phyloP scores from a whole-genome alignment of 768 basidiomycete genomes.

The Terana coerulea region DNA sequence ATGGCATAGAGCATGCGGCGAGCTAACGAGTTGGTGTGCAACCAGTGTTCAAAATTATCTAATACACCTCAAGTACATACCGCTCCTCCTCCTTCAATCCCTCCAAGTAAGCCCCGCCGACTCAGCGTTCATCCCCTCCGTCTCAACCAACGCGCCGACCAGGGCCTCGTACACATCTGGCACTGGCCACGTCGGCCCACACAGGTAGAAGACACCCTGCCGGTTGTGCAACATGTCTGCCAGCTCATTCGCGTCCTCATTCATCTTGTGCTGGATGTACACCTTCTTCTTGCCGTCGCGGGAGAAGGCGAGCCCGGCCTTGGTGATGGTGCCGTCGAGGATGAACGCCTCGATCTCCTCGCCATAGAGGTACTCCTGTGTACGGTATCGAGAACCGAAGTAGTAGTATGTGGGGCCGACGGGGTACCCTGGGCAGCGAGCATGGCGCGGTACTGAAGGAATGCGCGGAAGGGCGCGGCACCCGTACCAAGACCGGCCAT shows the following conservation, averaged over 20 bases:
- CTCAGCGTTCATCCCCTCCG: slow-evolving; percentile 58
- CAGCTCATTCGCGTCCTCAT: slow-evolving; percentile 77
- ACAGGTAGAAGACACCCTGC: slow-evolving; percentile 88
- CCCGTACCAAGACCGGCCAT: slow-evolving; percentile 99
- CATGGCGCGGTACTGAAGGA: slow-evolving; percentile 92
- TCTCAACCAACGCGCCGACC: slow-evolving; percentile 72
- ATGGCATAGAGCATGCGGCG: no score
- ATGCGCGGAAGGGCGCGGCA: slow-evolving; percentile 98
- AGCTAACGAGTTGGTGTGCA: slow-evolving; percentile 37
- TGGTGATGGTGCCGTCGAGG: slow-evolving; percentile 76
- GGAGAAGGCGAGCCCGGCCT: slow-evolving; percentile 94
- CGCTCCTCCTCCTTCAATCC: slow-evolving; percentile 93
- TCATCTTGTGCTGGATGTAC: slow-evolving; percentile 99
- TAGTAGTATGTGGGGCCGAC: slow-evolving; percentile 97
- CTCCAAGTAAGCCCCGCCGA: slow-evolving; percentile 83
- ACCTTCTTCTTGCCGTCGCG: slow-evolving; percentile 90
- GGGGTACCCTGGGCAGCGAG: slow-evolving; percentile 69
- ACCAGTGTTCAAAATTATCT: slow-evolving; percentile 18
- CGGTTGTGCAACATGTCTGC: slow-evolving; percentile 70
- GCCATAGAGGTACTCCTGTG: slow-evolving; percentile 95
- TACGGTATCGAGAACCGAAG: slow-evolving; percentile 95
- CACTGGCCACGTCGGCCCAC: slow-evolving; percentile 99
- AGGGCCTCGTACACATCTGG: slow-evolving; percentile 96
- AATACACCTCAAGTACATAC: slow-evolving; percentile 87
- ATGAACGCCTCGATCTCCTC: slow-evolving; percentile 96